Evolutionary conservation across 1,284 basidiomycete genomes (phyloP), one percentile per base, ranked within the genome.

Genomic region (Spongispora temasekensis): DNA sequence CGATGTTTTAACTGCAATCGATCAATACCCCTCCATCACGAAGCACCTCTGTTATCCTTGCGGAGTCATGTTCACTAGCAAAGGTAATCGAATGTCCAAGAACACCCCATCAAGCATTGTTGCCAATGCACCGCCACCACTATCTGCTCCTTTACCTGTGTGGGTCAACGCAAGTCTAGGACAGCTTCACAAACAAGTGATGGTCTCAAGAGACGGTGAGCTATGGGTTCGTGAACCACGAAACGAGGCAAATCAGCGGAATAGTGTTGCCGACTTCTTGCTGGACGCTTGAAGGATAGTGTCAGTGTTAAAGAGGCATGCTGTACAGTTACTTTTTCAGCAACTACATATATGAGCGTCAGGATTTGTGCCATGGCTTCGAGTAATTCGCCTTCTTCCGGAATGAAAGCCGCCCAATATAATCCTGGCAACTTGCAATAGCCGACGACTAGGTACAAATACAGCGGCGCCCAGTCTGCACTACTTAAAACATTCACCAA

Each of bases 41-140:
- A 73, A 78, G 0, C 68, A 78, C 32, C 78, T 94, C 2, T 94
- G 91, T 69, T 93, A 94, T 70, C 80, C 86, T 10, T 94, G 91
- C 67, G 82, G 89, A 61, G 89, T 90, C 5, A 87, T 84, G 1
- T 75, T 93, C 44, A 89, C 88, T 0, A 89, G 88, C 68, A 79
- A 80, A 63, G 84, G 81, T 64, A 86, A 80, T 67, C 81, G 84
- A 21, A 75, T 77, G 17, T 71, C 61, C 21, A 74, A 56, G 55
- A 55, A 50, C 30, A 40, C 34, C 2, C 19, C 46, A 53, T 57
- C 58, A 5, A 51, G 50, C 28, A 34, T 48, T 42, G 15, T 34
- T 28, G 34, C 46, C 44, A 35, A 31, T 13, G 56, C 21, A 51
- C 61, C 37, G 34, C 19, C 34, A 17, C 58, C 62, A 10, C 51